Evolutionary conservation across 129 eudicot species (phyloP).

Genomic region (Kitagawia praeruptora): DNA sequence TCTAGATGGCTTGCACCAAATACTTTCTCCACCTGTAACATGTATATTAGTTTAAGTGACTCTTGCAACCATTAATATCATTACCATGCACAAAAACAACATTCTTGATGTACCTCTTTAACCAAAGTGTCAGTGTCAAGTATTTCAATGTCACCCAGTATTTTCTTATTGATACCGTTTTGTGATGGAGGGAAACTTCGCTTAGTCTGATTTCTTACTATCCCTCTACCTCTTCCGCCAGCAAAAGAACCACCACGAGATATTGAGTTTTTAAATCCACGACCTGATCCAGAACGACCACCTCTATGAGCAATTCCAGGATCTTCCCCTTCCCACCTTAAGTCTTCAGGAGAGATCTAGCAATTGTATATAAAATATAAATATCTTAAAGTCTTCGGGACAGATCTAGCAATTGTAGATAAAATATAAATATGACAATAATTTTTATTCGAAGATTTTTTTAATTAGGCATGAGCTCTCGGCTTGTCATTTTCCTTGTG

Average conservation of each 20-base stretch:
- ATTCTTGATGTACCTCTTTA: constrained; percentile 51
- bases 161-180: constrained; percentile 57
- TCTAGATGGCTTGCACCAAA: constrained; percentile 51
- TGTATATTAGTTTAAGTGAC: neutral
- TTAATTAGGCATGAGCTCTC: neutral
- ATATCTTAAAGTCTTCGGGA: constrained; percentile 55
- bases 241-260: constrained; percentile 45
- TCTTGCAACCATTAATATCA: neutral
- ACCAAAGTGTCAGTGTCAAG: constrained; percentile 82
- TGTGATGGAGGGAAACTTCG: constrained; percentile 38
- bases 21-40: constrained; percentile 66
- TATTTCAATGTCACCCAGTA: constrained; percentile 50
- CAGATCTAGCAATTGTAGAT: constrained; percentile 35
- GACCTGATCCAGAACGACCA: constrained; percentile 49
- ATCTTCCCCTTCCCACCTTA: constrained; percentile 77
- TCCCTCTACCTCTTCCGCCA: constrained; percentile 70
- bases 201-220: constrained; percentile 42
- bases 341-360: constrained; percentile 68
- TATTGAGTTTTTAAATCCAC: constrained; percentile 42
- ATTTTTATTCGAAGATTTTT: too few species aligned
- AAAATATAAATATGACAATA: neutral
- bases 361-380: neutral
- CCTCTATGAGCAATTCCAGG: constrained; percentile 54
- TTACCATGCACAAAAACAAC: neutral
- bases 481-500: neutral